These are phyloP conservation scores for Mycena galericulata DNA, from an alignment of 768 basidiomycete species.

Conservation along the genomic window DNA sequence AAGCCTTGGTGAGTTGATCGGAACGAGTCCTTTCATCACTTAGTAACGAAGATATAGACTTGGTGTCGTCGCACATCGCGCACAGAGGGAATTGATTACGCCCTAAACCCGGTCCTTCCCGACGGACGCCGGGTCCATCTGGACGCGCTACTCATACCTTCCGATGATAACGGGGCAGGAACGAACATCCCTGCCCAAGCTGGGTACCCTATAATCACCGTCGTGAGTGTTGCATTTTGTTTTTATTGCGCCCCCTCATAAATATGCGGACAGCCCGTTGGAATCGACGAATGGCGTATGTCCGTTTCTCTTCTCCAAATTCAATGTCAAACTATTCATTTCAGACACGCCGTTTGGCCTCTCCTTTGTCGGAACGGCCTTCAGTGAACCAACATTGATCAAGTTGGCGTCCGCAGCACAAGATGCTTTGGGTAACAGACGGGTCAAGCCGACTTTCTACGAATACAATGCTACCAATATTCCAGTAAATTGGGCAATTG, in stretches of 20 bases:
- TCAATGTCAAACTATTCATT: constrained; percentile 33
- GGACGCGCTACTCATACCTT: constrained; percentile 34
- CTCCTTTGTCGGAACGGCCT: constrained; percentile 58
- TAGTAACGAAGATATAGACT: constrained; percentile 1
- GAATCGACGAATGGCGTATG: constrained; percentile 51
- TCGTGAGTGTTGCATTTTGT: constrained; percentile 30
- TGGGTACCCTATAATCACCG: constrained; percentile 62
- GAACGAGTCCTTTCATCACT: background rate
- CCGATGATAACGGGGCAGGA: constrained; percentile 33
- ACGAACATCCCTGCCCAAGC: constrained; percentile 53
- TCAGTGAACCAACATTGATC: constrained; percentile 57
- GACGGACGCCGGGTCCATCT: constrained; percentile 28
- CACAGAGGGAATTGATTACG: constrained; percentile 33
- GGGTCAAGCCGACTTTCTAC: constrained; percentile 34
- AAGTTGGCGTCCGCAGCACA: constrained; percentile 59
- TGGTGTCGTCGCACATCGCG: constrained; percentile 35
- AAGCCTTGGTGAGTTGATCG: constrained; percentile 22
- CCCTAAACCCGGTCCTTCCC: constrained; percentile 32
- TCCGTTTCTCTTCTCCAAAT: constrained; percentile 42
- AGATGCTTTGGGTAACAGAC: constrained; percentile 44
- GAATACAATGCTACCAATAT: constrained; percentile 36
- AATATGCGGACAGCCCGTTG: constrained; percentile 23
- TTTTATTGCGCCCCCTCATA: background rate
- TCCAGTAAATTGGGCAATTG: constrained; percentile 34
- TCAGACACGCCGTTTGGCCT: constrained; percentile 58